Conservation (phyloP, 768 basidiomycete genomes). For the Sarcodon aspratus region DNA sequence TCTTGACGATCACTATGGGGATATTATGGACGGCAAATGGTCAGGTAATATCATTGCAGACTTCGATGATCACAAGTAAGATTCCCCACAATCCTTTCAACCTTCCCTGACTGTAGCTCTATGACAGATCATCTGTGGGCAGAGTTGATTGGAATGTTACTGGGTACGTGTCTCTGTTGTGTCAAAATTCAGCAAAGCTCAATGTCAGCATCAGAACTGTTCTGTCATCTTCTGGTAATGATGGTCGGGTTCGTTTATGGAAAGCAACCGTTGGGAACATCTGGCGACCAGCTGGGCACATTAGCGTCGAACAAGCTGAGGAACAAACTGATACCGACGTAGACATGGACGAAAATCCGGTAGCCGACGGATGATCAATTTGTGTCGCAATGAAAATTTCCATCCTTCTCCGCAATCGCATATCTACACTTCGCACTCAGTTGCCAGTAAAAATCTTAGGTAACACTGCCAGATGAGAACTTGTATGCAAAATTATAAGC, state of each 20-base stretch:
- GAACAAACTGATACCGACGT: conserved; percentile 30
- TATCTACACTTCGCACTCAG: too few species aligned
- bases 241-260: conserved; percentile 76
- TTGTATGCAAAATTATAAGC: too few species aligned
- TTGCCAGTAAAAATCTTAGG: too few species aligned
- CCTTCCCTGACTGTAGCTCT: neutral
- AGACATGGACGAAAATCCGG: conserved; percentile 30
- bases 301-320: conserved; percentile 69
- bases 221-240: conserved; percentile 74
- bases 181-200: neutral
- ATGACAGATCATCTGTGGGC: conserved; percentile 54
- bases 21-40: conserved; percentile 51
- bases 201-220: conserved; percentile 45
- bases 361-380: conserved; percentile 18
- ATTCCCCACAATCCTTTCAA: neutral
- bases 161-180: conserved; percentile 33
- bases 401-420: too few species aligned
- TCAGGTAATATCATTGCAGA: conserved; percentile 68
- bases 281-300: conserved; percentile 74
- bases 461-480: too few species aligned
- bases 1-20: conserved; percentile 21
- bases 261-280: conserved; percentile 77
- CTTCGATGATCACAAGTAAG: conserved; percentile 76
- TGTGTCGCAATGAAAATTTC: neutral
- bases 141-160: conserved; percentile 94